Conservation (phyloP, 116 monocot species). For the Iris pallida region DNA sequence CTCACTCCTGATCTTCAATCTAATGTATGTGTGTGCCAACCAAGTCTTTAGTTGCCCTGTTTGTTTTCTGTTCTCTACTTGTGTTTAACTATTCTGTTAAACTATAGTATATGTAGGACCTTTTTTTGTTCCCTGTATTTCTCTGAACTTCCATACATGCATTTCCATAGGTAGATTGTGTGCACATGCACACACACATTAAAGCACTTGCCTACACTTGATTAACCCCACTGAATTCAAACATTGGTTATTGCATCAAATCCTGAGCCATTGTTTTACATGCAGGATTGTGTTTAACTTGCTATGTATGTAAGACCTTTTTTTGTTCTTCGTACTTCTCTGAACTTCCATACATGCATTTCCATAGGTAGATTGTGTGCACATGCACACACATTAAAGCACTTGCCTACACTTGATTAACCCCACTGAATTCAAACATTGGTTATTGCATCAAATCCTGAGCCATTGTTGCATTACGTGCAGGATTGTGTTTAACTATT, state of each 20-base stretch:
- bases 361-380: not conserved
- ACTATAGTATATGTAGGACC: not conserved
- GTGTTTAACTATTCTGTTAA: not conserved
- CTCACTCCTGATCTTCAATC: not conserved
- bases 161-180: not conserved
- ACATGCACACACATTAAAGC: not conserved
- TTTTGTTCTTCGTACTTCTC: not conserved
- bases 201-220: no score
- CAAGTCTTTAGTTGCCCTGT: not conserved
- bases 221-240: not conserved
- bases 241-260: not conserved
- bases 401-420: no score
- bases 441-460: not conserved
- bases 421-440: not conserved
- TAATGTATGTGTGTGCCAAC: no score
- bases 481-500: conserved; percentile 69
- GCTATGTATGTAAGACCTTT: not conserved
- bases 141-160: not conserved
- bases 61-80: not conserved
- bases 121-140: not conserved
- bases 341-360: not conserved
- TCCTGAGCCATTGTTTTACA: not conserved
- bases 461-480: not conserved
- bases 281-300: conserved; percentile 40
- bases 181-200: not conserved